These are phyloP conservation scores for Asterella californica DNA, from an alignment of 225 moss, liverwort and hornwort genomes.

Conservation along the genomic window DNA sequence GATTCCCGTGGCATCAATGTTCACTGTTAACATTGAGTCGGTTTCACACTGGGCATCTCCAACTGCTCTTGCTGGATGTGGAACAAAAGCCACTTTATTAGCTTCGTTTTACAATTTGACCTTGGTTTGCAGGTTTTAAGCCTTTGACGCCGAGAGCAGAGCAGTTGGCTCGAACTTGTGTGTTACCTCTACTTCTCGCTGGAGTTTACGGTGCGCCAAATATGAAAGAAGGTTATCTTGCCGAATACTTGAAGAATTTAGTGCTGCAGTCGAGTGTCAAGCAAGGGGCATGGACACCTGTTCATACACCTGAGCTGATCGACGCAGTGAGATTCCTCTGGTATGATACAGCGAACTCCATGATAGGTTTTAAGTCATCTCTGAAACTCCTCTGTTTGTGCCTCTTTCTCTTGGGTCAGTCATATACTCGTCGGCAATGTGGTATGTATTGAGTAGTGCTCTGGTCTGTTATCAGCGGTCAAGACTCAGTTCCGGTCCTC, in stretches of 20 bases:
- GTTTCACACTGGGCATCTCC: neutral
- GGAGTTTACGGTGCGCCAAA: conserved; percentile 82
- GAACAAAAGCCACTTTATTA: neutral
- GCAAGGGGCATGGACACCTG: conserved; percentile 65
- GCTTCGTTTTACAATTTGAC: neutral
- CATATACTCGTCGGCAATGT: too few relatives aligned
- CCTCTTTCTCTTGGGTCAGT: neutral
- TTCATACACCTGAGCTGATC: conserved; percentile 72
- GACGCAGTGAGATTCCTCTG: conserved; percentile 93
- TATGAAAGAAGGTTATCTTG: conserved; percentile 60
- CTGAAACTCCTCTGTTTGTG: neutral
- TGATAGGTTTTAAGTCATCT: neutral
- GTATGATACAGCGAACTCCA: conserved; percentile 25
- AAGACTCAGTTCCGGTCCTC: neutral
- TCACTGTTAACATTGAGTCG: neutral
- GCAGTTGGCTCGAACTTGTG: conserved; percentile 79
- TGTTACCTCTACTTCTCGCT: conserved; percentile 83
- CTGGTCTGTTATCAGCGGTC: too few relatives aligned
- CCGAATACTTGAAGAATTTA: conserved; percentile 75
- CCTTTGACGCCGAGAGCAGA: conserved; percentile 89
- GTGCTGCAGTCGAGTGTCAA: conserved; percentile 83
- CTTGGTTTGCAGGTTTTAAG: conserved; percentile 56
- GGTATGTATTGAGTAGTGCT: too few relatives aligned
- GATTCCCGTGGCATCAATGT: neutral
- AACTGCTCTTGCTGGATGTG: neutral